Percentiles rank a stretch among this genome's conserved stretches.
phyloP scores from a whole-genome alignment of 345 rosid genomes.

The Eucalyptus fibrosa region DNA sequence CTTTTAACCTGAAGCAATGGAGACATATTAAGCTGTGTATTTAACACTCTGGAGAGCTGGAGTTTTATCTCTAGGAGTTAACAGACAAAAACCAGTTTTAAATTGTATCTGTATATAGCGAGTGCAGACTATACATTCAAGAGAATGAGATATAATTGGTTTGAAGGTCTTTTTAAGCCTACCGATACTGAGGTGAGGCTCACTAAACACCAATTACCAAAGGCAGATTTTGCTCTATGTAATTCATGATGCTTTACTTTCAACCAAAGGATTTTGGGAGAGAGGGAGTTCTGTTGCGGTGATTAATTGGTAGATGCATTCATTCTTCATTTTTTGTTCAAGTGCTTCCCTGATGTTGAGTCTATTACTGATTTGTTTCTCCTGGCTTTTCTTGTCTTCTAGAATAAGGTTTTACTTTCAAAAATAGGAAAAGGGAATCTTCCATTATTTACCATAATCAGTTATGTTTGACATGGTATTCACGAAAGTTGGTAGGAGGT shows the following conservation, averaged over 20 bases:
- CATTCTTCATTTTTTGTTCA: neutral
- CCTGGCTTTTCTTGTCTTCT: neutral
- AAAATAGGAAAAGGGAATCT: neutral
- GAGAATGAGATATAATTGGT: neutral
- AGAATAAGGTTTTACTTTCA: neutral
- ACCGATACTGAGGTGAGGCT: neutral
- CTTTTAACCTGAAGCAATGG: neutral
- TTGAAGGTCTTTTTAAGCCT: neutral
- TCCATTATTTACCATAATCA: neutral
- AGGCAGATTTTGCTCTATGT: neutral
- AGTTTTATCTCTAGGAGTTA: neutral
- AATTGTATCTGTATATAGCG: neutral
- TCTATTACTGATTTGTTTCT: neutral
- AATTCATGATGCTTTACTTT: neutral
- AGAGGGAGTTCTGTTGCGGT: neutral
- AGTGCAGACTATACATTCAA: neutral
- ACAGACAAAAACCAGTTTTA: neutral
- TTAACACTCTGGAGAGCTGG: neutral
- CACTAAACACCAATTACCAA: neutral
- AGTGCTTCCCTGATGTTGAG: neutral
- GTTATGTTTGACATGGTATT: neutral
- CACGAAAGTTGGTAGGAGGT: neutral
- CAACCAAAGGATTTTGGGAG: neutral
- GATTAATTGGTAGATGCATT: neutral
- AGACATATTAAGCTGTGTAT: neutral